Conservation (phyloP, 495 filamentous ascomycete species). For the Aspergillus kassunensis region DNA sequence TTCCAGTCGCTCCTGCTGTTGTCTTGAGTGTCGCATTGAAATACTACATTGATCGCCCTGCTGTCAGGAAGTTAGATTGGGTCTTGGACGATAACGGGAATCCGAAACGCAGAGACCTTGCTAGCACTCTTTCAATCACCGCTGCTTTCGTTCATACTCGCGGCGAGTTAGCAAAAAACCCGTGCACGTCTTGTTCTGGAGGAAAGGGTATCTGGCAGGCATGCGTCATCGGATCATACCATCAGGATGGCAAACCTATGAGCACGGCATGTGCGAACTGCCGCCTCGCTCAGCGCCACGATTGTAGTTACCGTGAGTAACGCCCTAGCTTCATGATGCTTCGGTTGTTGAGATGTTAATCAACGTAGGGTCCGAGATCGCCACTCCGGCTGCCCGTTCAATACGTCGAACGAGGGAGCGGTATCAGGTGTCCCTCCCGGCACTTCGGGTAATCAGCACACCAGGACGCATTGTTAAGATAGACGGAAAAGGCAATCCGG, state of each 20-base stretch:
- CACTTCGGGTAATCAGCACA: too few species aligned
- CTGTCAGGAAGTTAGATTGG: constrained; percentile 10
- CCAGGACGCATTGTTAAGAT: too few species aligned
- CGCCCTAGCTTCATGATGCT: too few species aligned
- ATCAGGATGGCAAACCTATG: neutral
- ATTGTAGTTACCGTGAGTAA: too few species aligned
- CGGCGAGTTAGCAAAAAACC: neutral
- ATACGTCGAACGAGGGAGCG: too few species aligned
- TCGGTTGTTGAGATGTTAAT: too few species aligned
- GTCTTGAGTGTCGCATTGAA: neutral
- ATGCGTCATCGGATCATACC: constrained; percentile 6
- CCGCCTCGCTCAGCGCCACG: too few species aligned
- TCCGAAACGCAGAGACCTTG: constrained; percentile 1
- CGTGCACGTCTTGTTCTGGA: neutral
- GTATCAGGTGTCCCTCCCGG: too few species aligned
- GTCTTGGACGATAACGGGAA: neutral
- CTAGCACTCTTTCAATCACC: neutral
- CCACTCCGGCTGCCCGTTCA: too few species aligned
- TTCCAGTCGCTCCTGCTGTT: neutral
- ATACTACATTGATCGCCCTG: neutral
- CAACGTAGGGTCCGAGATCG: too few species aligned
- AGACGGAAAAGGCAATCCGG: too few species aligned
- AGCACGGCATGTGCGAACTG: constrained; percentile 10
- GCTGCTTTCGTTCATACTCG: constrained; percentile 13
- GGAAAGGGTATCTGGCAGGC: constrained; percentile 2